These are phyloP conservation scores for Blastomyces emzantsi DNA, from an alignment of 2,329 filamentous ascomycete species.

Conservation along the genomic window DNA sequence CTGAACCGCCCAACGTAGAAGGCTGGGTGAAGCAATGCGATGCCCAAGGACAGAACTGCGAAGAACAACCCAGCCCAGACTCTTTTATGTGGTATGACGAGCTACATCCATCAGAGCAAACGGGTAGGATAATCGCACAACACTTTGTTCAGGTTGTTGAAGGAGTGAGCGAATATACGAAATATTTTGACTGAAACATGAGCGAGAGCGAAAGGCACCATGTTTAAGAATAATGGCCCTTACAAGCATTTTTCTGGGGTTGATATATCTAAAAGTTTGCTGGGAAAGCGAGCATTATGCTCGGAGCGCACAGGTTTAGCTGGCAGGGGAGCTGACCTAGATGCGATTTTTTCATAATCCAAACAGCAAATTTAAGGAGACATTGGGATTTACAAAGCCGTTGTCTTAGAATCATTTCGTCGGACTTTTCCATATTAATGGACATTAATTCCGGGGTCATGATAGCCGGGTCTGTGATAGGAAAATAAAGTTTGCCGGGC, in stretches of 20 bases:
- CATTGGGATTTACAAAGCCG: background rate
- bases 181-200: conserved; percentile 16
- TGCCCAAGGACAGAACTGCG: conserved; percentile 32
- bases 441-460: background rate
- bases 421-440: background rate
- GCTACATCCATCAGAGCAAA: conserved; percentile 60
- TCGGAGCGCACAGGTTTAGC: background rate
- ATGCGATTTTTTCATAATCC: background rate
- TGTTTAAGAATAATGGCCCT: background rate
- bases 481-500: background rate
- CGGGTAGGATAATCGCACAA: conserved; percentile 48
- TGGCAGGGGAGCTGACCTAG: background rate
- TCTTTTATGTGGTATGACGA: conserved; percentile 67
- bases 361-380: background rate
- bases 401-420: background rate
- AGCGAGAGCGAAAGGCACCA: background rate
- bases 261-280: background rate
- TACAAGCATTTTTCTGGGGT: background rate
- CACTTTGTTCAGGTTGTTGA: conserved; percentile 49
- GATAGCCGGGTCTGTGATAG: background rate
- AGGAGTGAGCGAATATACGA: conserved; percentile 32
- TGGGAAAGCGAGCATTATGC: background rate
- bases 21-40: conserved; percentile 51
- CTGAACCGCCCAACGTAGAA: conserved; percentile 53
- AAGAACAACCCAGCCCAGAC: conserved; percentile 40